Evolutionary conservation across 805 yeast species (phyloP).

Genomic region (Candida berthetii): DNA sequence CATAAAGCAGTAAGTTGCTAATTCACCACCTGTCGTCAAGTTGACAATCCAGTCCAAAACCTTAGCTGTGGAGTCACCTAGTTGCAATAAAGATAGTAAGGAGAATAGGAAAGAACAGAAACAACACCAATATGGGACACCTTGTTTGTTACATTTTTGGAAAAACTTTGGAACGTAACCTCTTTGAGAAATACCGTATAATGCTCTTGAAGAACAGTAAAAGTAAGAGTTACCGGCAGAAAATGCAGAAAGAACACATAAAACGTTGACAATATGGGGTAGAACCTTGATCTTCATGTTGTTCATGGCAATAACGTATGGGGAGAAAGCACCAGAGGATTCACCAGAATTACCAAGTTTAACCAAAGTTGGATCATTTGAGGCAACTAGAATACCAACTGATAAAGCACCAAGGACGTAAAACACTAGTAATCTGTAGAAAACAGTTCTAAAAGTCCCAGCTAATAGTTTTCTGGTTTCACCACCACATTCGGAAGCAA

Average conservation of each 20-base stretch:
- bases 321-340: conserved; percentile 37
- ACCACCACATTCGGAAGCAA: conserved; percentile 72
- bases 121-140: conserved; percentile 70
- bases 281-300: conserved; percentile 41
- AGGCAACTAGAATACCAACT: conserved; percentile 61
- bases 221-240: conserved; percentile 46
- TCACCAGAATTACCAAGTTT: conserved; percentile 34
- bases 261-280: conserved; percentile 41
- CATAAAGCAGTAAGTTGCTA: conserved; percentile 50
- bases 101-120: conserved; percentile 44
- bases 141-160: conserved; percentile 48
- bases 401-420: conserved; percentile 64
- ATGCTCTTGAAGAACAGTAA: conserved; percentile 47
- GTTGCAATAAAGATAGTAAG: conserved; percentile 52
- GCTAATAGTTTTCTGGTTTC: conserved; percentile 70
- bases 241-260: conserved; percentile 44
- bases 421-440: conserved; percentile 53
- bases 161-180: conserved; percentile 55
- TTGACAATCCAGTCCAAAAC: conserved; percentile 66
- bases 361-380: conserved; percentile 47
- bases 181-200: conserved; percentile 44
- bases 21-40: conserved; percentile 59
- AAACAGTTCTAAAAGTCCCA: conserved; percentile 67
- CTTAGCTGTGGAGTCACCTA: conserved; percentile 43
- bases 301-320: conserved; percentile 48